Base-by-base conservation (phyloP, 225 moss, liverwort and hornwort genomes). In the Polytrichum commune region DNA sequence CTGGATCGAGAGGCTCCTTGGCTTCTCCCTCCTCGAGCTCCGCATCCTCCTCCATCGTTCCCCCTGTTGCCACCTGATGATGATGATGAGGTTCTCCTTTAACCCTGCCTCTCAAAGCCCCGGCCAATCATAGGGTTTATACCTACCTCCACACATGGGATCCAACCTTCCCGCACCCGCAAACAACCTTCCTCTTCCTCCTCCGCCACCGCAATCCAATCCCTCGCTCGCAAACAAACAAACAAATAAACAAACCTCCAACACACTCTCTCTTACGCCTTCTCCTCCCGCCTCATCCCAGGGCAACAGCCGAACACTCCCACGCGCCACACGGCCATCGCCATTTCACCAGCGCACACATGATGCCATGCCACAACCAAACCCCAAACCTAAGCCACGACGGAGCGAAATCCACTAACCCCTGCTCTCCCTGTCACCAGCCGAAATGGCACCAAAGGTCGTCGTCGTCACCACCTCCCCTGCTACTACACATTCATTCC, bases 1-100 rank as follows among this genome's bases (percentile, higher is more conserved):
- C 88, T 29, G 88, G 88, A 82, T 88, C 85, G 75, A 85, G 84
- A 27, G 84, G 77, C 74, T 88, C 88, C 88, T 82, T 88, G 66
- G 88, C 82, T 74, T 88, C 88, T 71, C 88, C 88, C 71, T 88
- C 88, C 74, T 88, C 88, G 65, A 88, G 88, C 82, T 88, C 88
- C 58, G 88, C 82, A 78, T 88, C 88, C 80, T 88, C 88, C 75
- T 88, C 88, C 88, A 88, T 88, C 29, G 55, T 27, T 70, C 38
- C 73, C 64, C 67, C 46, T 46, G 46, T 46, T 46, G 4, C 46
- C 46, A 46, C 46, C 46, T 46, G 46, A 46, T 46, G 46, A 46
- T 60, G 60, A n/a, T 60, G 24, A 60, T 9, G n/a, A 20, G n/a
- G n/a, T n/a, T 60, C 60, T n/a, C 22, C 60, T 9, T 9, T 23